phyloP scores from a whole-genome alignment of 192 early-diverging fungal species.

The Entomortierella lignicola region DNA sequence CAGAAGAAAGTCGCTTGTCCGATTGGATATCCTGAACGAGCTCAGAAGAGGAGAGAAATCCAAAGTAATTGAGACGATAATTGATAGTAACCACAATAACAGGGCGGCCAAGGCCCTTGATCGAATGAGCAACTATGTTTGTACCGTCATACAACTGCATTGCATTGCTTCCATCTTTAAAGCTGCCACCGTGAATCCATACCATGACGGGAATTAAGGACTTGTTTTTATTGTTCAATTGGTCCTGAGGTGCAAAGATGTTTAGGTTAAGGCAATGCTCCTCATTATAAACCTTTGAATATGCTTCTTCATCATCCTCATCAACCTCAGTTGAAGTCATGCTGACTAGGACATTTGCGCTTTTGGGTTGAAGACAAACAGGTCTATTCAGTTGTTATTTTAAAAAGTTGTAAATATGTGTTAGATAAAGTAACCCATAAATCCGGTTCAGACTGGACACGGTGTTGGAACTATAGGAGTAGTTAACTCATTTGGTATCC shows the following conservation, averaged over 20 bases:
- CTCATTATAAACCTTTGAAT: conserved; percentile 33
- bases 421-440: background rate
- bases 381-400: conserved; percentile 14
- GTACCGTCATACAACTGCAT: conserved; percentile 30
- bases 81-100: conserved; percentile 51
- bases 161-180: conserved; percentile 32
- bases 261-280: conserved; percentile 63
- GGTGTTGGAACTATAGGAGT: background rate
- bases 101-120: conserved; percentile 14
- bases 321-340: conserved; percentile 16
- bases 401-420: background rate
- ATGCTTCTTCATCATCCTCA: conserved; percentile 23
- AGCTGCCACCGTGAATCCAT: conserved; percentile 45
- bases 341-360: conserved; percentile 19
- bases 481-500: background rate
- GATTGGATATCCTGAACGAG: conserved; percentile 24
- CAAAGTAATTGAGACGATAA: conserved; percentile 54
- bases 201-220: conserved; percentile 46
- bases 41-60: conserved; percentile 44
- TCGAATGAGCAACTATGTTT: conserved; percentile 27
- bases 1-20: conserved; percentile 14
- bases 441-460: background rate
- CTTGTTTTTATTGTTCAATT: conserved; percentile 1
- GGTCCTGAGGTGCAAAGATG: conserved; percentile 49
- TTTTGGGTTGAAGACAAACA: conserved; percentile 29